These are phyloP conservation scores for Yamadazyma triangularis DNA, from an alignment of 1,139 yeast species.

Conservation along the genomic window DNA sequence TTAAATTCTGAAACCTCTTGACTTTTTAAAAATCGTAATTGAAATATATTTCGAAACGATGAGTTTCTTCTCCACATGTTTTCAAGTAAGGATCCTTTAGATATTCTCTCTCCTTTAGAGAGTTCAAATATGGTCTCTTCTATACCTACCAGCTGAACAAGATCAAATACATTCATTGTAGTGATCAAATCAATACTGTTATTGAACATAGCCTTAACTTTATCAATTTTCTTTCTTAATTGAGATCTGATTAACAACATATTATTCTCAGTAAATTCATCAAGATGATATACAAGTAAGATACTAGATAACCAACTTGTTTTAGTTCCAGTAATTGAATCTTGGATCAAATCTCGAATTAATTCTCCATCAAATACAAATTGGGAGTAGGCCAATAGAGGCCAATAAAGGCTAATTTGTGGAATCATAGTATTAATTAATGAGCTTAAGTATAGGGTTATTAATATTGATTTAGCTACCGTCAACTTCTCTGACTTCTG, in stretches of 20 bases:
- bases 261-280: background rate
- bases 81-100: no score
- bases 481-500: no score
- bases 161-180: conserved; percentile 3
- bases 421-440: background rate
- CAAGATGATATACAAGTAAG: conserved; percentile 2
- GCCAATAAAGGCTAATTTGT: background rate
- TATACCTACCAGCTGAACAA: background rate
- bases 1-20: no score
- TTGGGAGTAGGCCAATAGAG: background rate
- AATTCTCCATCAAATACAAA: background rate
- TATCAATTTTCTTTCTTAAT: background rate
- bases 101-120: no score
- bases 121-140: background rate
- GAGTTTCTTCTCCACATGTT: no score
- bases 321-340: conserved; percentile 3
- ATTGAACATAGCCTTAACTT: background rate
- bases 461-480: no score
- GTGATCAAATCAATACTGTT: conserved; percentile 4
- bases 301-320: conserved; percentile 12
- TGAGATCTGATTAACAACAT: background rate
- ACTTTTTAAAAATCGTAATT: no score
- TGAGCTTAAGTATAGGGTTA: background rate
- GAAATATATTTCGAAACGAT: no score
- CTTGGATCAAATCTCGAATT: background rate